Percentiles rank a stretch among this genome's conserved stretches.
Evolutionary conservation across 345 rosid species (phyloP).

Genomic region (Populus davidiana): DNA sequence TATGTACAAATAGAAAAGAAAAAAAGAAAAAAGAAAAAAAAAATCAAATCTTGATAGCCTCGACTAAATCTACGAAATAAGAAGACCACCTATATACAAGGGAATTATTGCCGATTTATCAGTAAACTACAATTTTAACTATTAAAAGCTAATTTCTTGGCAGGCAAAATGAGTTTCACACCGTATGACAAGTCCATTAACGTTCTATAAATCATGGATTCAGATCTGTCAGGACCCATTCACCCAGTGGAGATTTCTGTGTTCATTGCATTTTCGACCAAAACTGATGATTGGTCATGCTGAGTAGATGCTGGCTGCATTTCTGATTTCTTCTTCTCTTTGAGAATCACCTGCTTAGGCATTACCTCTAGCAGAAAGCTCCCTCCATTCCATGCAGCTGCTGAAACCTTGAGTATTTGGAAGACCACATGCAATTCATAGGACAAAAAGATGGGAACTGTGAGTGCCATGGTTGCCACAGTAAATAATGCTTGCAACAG

Average conservation of each 20-base stretch:
- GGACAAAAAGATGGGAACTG: constrained; percentile 85
- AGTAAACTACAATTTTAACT: neutral
- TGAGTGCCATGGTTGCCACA: constrained; percentile 88
- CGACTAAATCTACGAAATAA: neutral
- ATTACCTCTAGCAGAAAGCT: constrained; percentile 83
- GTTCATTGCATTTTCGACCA: constrained; percentile 6
- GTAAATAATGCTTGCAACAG: constrained; percentile 73
- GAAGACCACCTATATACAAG: neutral
- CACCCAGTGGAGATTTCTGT: neutral
- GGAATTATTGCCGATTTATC: neutral
- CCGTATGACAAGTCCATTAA: neutral
- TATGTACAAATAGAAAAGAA: neutral
- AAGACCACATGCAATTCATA: constrained; percentile 63
- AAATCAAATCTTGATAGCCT: neutral
- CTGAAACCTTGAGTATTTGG: constrained; percentile 83
- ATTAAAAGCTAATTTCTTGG: neutral
- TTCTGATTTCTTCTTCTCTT: constrained; percentile 66
- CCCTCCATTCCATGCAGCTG: constrained; percentile 90
- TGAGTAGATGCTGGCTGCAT: constrained; percentile 13
- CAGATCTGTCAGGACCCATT: neutral
- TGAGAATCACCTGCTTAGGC: constrained; percentile 85
- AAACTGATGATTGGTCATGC: constrained; percentile 19
- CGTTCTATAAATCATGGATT: neutral
- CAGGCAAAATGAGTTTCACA: neutral
- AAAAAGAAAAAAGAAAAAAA: neutral